Conservation (phyloP, 2,329 filamentous ascomycete genomes). For the Tolypocladium guangdongense region DNA sequence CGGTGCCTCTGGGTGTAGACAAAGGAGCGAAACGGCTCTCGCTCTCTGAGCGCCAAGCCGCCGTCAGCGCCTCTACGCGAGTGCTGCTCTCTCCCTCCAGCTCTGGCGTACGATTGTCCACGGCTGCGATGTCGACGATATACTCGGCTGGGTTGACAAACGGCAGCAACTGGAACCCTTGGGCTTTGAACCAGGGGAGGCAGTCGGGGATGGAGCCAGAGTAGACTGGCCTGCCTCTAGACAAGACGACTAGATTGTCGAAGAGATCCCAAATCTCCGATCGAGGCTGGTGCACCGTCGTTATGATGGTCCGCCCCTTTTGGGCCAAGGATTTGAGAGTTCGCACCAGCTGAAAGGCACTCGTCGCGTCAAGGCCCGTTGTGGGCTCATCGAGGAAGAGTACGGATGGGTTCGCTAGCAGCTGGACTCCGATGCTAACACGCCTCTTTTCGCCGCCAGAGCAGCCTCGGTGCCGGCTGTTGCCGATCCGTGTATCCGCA, state of each 20-base stretch:
- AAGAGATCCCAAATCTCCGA: slow-evolving; percentile 74
- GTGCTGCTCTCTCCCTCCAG: slow-evolving; percentile 48
- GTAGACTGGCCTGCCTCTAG: slow-evolving; percentile 57
- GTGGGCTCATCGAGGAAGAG: slow-evolving; percentile 73
- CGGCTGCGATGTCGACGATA: slow-evolving; percentile 61
- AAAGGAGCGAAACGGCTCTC: slow-evolving; percentile 13
- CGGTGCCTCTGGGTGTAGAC: slow-evolving; percentile 2
- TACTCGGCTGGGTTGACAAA: slow-evolving; percentile 74
- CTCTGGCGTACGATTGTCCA: slow-evolving; percentile 60
- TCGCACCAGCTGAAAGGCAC: slow-evolving; percentile 61
- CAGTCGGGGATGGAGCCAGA: slow-evolving; percentile 49
- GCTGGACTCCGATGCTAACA: slow-evolving; percentile 66
- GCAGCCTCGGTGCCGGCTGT: slow-evolving; percentile 60
- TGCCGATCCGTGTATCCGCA: slow-evolving; percentile 63
- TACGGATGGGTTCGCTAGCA: slow-evolving; percentile 68
- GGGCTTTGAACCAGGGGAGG: slow-evolving; percentile 50
- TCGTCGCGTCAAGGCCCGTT: slow-evolving; percentile 66
- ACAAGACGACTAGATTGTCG: slow-evolving; percentile 59
- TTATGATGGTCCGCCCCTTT: slow-evolving; percentile 60
- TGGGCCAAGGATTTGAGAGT: slow-evolving; percentile 58
- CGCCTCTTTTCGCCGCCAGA: slow-evolving; percentile 70
- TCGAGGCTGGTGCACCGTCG: slow-evolving; percentile 66
- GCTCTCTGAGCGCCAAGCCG: slow-evolving; percentile 42
- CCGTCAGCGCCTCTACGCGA: slow-evolving; percentile 50
- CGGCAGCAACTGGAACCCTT: slow-evolving; percentile 51